Conservation (phyloP, 345 rosid genomes). For the Syzygium grande region DNA sequence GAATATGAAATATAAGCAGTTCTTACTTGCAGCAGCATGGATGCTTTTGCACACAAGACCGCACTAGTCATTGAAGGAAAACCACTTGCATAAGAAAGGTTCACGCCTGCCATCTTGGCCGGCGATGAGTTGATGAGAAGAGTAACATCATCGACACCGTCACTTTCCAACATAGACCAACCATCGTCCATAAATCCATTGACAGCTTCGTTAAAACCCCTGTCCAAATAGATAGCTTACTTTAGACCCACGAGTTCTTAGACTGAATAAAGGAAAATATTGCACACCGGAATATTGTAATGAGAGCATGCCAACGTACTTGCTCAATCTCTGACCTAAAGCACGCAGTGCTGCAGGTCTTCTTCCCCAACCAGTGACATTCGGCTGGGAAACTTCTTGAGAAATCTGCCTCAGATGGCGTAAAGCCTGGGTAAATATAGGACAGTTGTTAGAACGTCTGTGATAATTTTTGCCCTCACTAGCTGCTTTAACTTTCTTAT, state of each 20-base stretch:
- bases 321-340: constrained; percentile 79
- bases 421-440: constrained; percentile 48
- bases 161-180: constrained; percentile 91
- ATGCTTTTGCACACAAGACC: constrained; percentile 88
- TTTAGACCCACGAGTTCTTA: background rate
- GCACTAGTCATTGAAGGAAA: constrained; percentile 68
- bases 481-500: background rate
- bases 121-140: constrained; percentile 89
- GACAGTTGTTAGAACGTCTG: background rate
- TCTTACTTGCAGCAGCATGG: constrained; percentile 84
- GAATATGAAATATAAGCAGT: background rate
- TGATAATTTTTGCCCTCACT: background rate
- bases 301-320: constrained; percentile 18
- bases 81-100: constrained; percentile 61
- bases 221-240: constrained; percentile 17
- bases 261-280: background rate
- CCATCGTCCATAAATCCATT: constrained; percentile 94
- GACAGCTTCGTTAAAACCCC: constrained; percentile 97
- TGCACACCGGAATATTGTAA: background rate
- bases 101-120: constrained; percentile 65
- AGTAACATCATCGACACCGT: constrained; percentile 91
- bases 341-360: constrained; percentile 92
- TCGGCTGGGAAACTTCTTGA: constrained; percentile 90
- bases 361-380: constrained; percentile 78
- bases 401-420: constrained; percentile 91